Base-by-base conservation (phyloP, 352 stramenopile genomes). In the Phytopythium ostracodes region DNA sequence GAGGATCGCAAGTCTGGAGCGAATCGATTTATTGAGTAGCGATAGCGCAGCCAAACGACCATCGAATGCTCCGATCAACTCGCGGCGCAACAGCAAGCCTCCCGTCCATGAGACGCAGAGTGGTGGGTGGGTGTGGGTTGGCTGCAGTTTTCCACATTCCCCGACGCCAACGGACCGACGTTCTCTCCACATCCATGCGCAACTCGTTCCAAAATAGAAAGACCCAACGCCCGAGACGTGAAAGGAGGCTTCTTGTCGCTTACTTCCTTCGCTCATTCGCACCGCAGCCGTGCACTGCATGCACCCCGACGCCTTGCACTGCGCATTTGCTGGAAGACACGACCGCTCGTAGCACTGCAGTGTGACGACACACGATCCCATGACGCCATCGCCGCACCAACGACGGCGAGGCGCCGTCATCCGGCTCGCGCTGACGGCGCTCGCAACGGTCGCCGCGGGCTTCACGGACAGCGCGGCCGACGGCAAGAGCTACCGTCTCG, bases 361-460 rank as follows among this genome's bases (percentile, higher is more conserved):
- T 10, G n/a, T n/a, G n/a, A n/a, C 24, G 4, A 10, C 46, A 20
- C 15, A 17, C 14, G 12, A 35, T 10, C 31, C 38, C 53, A 49
- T 44, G 31, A 6, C 33, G 6, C n/a, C 33, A 15, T 24, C 35
- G 15, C 9, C 53, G 35, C 35, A 22, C 17, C 40, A 44, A 10
- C 12, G 17, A 12, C 55, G 42, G 15, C 51, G 31, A 8, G 15
- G 29, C 9, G 27, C 36, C 36, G n/a, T 60, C 56, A 27, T 61
- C 29, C 25, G 56, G 20, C 9, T 83, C 60, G 52, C 67, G 59
- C 24, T 83, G 54, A 56, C 77, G 5, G 49, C 70, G 22, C 49
- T 78, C 35, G 22, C 58, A 8, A 63, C 58, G n/a, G 63, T 73
- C 49, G 72, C 64, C 24, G 62, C 59, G 3, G 35, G 33, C 4